Evolutionary conservation across 176 grass and related monocot species (phyloP).

Genomic region (Tuctoria greenei): DNA sequence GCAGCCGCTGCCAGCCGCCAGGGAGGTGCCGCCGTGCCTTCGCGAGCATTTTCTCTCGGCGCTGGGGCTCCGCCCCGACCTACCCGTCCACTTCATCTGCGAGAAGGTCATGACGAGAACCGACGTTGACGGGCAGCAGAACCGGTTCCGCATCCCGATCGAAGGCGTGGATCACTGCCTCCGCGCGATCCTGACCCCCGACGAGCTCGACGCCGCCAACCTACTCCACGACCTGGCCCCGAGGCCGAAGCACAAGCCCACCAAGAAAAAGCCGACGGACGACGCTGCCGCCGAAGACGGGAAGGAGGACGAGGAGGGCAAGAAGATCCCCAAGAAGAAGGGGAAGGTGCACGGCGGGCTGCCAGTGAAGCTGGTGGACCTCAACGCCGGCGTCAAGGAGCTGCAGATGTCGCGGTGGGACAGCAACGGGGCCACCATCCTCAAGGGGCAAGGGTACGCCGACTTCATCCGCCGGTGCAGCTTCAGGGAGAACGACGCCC

Average conservation of each 20-base stretch:
- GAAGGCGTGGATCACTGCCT: neutral
- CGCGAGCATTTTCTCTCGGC: neutral
- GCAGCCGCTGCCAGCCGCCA: too few species aligned
- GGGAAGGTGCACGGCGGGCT: slow-evolving; percentile 30
- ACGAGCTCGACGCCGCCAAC: slow-evolving; percentile 29
- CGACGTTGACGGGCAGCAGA: slow-evolving; percentile 37
- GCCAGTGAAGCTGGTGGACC: neutral
- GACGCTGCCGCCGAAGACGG: too few species aligned
- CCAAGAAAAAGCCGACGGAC: neutral
- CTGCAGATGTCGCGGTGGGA: slow-evolving; percentile 29
- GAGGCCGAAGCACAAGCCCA: neutral
- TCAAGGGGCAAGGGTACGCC: neutral
- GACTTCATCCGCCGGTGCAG: too few species aligned
- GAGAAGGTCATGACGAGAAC: neutral
- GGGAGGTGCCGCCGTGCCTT: slow-evolving; percentile 37
- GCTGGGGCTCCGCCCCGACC: neutral
- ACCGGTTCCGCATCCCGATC: slow-evolving; percentile 34
- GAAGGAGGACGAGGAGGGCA: neutral
- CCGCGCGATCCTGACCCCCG: neutral
- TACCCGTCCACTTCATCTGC: slow-evolving; percentile 26
- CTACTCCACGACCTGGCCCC: neutral
- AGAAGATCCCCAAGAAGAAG: slow-evolving; percentile 6
- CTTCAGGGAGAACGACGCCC: too few species aligned
- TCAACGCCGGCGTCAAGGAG: neutral
- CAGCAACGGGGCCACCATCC: neutral